Evolutionary conservation across 805 yeast genomes (phyloP).

Genomic region (Yamadazyma kitorensis): DNA sequence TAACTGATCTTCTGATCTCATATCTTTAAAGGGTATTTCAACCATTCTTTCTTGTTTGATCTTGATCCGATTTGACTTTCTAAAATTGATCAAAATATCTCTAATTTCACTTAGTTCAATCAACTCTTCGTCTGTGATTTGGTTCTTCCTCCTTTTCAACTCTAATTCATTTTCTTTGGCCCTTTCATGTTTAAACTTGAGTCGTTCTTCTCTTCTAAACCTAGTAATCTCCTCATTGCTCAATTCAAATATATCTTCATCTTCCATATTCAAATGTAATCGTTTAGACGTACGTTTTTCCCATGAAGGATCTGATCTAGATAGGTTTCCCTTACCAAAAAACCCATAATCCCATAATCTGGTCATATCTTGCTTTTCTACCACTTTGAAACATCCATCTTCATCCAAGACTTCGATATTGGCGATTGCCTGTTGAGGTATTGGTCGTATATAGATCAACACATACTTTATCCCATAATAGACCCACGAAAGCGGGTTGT

Average conservation of each 20-base stretch:
- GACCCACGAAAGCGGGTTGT: conserved; percentile 68
- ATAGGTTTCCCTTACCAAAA: conserved; percentile 87
- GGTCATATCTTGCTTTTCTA: conserved; percentile 44
- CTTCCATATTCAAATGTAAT: conserved; percentile 40
- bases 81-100: conserved; percentile 16
- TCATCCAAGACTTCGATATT: conserved; percentile 22
- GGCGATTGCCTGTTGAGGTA: conserved; percentile 23
- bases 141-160: conserved; percentile 32
- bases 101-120: conserved; percentile 17
- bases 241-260: conserved; percentile 4
- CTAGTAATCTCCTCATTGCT: conserved; percentile 70
- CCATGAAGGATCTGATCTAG: conserved; percentile 96
- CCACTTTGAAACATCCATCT: conserved; percentile 38
- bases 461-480: conserved; percentile 39
- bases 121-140: conserved; percentile 21
- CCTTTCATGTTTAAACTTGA: conserved; percentile 68
- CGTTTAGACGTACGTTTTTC: conserved; percentile 56
- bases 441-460: conserved; percentile 16
- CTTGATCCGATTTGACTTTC: conserved; percentile 12
- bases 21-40: conserved; percentile 12
- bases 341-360: conserved; percentile 82
- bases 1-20: conserved; percentile 13
- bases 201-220: conserved; percentile 66
- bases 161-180: conserved; percentile 52
- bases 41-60: conserved; percentile 9